These are phyloP conservation scores for Houttuynia cordata DNA, from an alignment of 164 flowering plant species.

Conservation along the genomic window DNA sequence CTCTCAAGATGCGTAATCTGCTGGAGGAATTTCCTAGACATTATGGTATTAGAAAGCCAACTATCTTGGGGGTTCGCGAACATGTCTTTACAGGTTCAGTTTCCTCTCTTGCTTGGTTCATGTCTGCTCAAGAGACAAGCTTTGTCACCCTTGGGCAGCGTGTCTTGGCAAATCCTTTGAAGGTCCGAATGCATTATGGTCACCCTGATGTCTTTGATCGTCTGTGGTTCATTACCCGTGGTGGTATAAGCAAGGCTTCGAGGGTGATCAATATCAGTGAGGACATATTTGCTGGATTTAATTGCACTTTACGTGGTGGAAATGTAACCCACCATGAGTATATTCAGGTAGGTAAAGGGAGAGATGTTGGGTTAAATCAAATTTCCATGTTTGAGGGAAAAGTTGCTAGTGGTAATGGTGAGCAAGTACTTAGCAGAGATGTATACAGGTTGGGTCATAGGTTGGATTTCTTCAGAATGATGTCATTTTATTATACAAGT, in stretches of 20 bases:
- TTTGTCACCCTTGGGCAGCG: slow-evolving; percentile 94
- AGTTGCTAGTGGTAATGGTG: slow-evolving; percentile 97
- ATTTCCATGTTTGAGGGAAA: slow-evolving; percentile 96
- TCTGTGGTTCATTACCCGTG: slow-evolving; percentile 81
- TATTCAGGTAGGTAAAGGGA: slow-evolving; percentile 94
- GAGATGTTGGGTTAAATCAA: slow-evolving; percentile 94
- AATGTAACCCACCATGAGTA: slow-evolving; percentile 98
- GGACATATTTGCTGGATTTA: slow-evolving; percentile 95
- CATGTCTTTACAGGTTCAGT: slow-evolving; percentile 87
- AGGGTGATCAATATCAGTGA: slow-evolving; percentile 86
- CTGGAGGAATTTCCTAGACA: slow-evolving; percentile 55
- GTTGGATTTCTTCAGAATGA: slow-evolving; percentile 90
- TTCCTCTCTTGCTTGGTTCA: slow-evolving; percentile 94
- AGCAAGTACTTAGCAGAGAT: slow-evolving; percentile 86
- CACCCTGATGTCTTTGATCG: slow-evolving; percentile 97
- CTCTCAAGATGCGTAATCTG: slow-evolving; percentile 87
- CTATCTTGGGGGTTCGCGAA: slow-evolving; percentile 91
- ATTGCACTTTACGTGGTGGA: slow-evolving; percentile 87
- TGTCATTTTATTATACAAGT: slow-evolving; percentile 75
- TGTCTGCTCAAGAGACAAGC: slow-evolving; percentile 95
- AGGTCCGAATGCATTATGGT: slow-evolving; percentile 93
- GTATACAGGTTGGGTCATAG: slow-evolving; percentile 84
- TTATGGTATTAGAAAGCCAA: slow-evolving; percentile 79
- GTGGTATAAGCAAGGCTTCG: slow-evolving; percentile 96
- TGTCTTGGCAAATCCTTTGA: slow-evolving; percentile 85